Evolutionary conservation across 2,329 filamentous ascomycete genomes (phyloP).

Genomic region (Tolypocladium nubicola): DNA sequence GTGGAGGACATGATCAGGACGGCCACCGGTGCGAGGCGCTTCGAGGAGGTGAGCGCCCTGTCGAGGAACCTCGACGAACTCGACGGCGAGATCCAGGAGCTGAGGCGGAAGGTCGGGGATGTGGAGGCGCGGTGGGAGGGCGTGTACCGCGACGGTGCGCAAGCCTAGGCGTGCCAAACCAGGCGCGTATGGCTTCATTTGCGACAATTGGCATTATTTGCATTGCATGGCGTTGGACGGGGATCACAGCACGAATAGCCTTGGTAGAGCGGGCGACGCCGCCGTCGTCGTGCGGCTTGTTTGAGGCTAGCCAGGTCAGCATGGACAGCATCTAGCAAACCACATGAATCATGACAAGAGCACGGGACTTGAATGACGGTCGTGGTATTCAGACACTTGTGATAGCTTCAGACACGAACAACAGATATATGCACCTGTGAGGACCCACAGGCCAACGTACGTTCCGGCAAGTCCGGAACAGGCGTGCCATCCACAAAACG

Average conservation of each 20-base stretch:
- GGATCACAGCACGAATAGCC: neutral
- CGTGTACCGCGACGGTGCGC: slow-evolving; percentile 28
- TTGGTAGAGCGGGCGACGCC: neutral
- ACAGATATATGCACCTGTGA: neutral
- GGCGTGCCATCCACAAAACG: neutral
- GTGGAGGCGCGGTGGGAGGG: slow-evolving; percentile 53
- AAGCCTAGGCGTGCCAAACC: slow-evolving; percentile 3
- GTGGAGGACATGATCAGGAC: slow-evolving; percentile 76
- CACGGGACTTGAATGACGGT: neutral
- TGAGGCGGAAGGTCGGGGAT: slow-evolving; percentile 53
- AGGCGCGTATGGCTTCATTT: neutral
- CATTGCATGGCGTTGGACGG: slow-evolving; percentile 24
- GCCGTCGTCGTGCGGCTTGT: neutral
- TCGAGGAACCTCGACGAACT: slow-evolving; percentile 75
- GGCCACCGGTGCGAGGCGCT: slow-evolving; percentile 64
- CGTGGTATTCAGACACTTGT: neutral
- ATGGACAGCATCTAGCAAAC: neutral
- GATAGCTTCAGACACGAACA: neutral
- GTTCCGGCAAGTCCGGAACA: neutral
- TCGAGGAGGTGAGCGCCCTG: slow-evolving; percentile 77
- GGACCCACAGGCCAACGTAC: neutral
- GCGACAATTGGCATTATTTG: slow-evolving; percentile 4
- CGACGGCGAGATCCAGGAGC: slow-evolving; percentile 61
- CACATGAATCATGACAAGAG: neutral
- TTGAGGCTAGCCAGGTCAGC: neutral